phyloP scores from a whole-genome alignment of 2,329 filamentous ascomycete genomes.

The Alternaria triticina region DNA sequence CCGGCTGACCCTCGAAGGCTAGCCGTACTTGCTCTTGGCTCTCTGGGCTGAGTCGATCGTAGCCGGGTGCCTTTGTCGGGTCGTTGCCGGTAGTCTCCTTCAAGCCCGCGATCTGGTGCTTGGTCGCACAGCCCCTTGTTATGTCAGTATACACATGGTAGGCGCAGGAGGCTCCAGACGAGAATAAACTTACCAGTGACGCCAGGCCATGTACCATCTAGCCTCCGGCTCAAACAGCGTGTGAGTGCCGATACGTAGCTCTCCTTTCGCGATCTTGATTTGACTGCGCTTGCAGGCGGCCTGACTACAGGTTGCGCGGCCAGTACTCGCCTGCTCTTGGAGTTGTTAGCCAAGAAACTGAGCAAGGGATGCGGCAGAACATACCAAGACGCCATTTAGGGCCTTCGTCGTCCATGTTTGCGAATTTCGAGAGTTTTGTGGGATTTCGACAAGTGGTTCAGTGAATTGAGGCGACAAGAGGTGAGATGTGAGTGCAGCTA shows the following conservation, averaged over 20 bases:
- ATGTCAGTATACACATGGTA: background rate
- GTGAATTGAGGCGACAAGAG: background rate
- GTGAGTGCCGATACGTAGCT: constrained; percentile 72
- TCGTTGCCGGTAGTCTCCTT: constrained; percentile 63
- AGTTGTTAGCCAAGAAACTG: background rate
- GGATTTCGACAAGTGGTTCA: background rate
- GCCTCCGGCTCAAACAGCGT: constrained; percentile 64
- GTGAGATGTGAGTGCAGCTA: background rate
- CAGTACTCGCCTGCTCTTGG: constrained; percentile 16
- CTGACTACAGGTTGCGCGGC: constrained; percentile 63
- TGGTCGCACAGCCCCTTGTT: constrained; percentile 84
- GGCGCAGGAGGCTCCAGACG: background rate
- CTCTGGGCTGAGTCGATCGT: constrained; percentile 72
- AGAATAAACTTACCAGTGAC: constrained; percentile 73
- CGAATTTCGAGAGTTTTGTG: too few relatives aligned
- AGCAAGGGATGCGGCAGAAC: background rate
- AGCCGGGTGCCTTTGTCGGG: constrained; percentile 74
- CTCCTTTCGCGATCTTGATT: constrained; percentile 71
- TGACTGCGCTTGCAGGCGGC: constrained; percentile 71
- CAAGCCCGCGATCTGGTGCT: constrained; percentile 69
- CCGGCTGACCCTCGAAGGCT: constrained; percentile 76
- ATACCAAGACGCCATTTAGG: constrained; percentile 25
- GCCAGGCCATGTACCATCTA: constrained; percentile 68
- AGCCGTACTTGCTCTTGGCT: constrained; percentile 74
- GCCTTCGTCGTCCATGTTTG: constrained; percentile 5